phyloP scores from a whole-genome alignment of 2,329 filamentous ascomycete species.

The Leptodontidium sp. region DNA sequence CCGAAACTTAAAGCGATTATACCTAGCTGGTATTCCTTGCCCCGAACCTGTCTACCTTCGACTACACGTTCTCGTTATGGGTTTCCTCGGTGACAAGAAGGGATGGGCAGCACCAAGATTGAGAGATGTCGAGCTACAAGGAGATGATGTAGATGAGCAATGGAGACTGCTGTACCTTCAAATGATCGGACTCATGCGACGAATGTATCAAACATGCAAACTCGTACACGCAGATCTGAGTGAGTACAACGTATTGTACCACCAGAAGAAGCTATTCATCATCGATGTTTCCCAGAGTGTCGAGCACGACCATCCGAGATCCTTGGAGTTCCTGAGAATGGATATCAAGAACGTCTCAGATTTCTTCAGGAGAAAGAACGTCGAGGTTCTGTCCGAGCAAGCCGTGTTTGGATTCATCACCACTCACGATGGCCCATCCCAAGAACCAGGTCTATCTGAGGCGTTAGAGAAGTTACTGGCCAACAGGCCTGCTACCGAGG shows the following conservation, averaged over 20 bases:
- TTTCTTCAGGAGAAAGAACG: conserved; percentile 88
- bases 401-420: conserved; percentile 87
- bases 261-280: conserved; percentile 83
- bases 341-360: conserved; percentile 97
- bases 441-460: conserved; percentile 67
- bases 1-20: conserved; percentile 86
- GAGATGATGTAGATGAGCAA: conserved; percentile 71
- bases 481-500: conserved; percentile 60
- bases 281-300: conserved; percentile 99
- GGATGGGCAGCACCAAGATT: conserved; percentile 89
- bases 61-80: conserved; percentile 95
- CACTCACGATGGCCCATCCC: conserved; percentile 63
- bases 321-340: conserved; percentile 94
- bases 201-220: conserved; percentile 89
- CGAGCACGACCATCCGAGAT: conserved; percentile 93
- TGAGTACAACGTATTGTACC: conserved; percentile 97
- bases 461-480: conserved; percentile 74
- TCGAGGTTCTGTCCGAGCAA: conserved; percentile 81
- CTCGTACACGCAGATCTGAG: conserved; percentile 96
- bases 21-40: conserved; percentile 85
- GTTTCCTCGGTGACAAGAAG: conserved; percentile 85
- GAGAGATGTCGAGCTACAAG: conserved; percentile 80
- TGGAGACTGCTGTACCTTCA: conserved; percentile 86
- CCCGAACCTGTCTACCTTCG: conserved; percentile 90
- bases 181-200: conserved; percentile 86